Evolutionary conservation across 2,329 filamentous ascomycete genomes (phyloP), one percentile per base, ranked within the genome.

Genomic region (Tetracladium maxilliforme): DNA sequence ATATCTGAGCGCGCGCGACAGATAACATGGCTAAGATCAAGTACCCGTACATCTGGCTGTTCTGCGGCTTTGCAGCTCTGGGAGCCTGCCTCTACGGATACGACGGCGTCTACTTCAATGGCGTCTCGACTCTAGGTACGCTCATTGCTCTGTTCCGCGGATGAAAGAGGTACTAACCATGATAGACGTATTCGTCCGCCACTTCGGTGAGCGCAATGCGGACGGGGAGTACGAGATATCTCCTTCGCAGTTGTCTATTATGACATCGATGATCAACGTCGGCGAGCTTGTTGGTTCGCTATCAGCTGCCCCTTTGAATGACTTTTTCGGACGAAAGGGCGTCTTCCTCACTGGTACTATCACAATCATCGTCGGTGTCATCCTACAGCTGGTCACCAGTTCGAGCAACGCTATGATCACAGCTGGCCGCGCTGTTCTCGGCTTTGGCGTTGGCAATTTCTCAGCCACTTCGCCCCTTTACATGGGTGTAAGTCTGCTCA

Each of bases 261-360:
- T 47, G 44, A 47, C 46, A 10, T 51, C 47, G 28, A 45, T 49
- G 37, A 53, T 54, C 34, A 48, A 54, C 27, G 40, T 54, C 13
- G 49, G 49, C 24, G 49, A 54, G 26, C 34, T 54, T 14, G 33
- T 46, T 11, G 50, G 49, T 10, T 49, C 50, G 5, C 30, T 54
- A 4, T 14, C 31, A 3, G 42, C 49, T 5, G 48, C 49, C 4
- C 49, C 47, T 6, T 27, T 54, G n/a, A 52, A 53, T 31, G 48
- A 52, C 16, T 19, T 26, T 1, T 28, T 44, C 22, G 47, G 47
- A 22, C 41, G 48, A 19, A 51, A 49, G 29, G 36, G 29, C n/a
- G 40, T 45, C 23, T 45, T 49, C 17, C 12, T 42, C 2, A 28
- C 31, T 10, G 45, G 40, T n/a, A 35, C 42, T 12, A 10, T 41